These are phyloP conservation scores for Claviceps arundinis DNA, from an alignment of 2,329 filamentous ascomycete genomes.

Conservation along the genomic window DNA sequence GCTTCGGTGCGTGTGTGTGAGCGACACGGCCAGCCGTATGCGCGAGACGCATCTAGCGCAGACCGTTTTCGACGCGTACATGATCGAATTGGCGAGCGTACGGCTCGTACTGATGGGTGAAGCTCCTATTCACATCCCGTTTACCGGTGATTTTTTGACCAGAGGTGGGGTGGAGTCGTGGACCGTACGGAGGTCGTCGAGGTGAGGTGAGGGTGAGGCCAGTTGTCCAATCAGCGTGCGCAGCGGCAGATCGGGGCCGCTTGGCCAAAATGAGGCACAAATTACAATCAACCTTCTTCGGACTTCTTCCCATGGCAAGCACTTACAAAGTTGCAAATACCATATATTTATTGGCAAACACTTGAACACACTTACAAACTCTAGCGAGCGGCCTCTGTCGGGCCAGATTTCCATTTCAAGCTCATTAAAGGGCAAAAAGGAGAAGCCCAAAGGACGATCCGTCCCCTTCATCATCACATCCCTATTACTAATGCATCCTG, in stretches of 20 bases:
- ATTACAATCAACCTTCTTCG: not conserved
- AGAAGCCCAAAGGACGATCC: no score
- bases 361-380: no score
- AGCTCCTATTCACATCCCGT: no score
- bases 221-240: not conserved
- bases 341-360: no score
- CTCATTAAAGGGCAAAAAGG: no score
- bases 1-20: not conserved
- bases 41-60: conserved; percentile 23
- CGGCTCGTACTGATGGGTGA: no score
- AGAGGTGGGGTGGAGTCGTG: not conserved
- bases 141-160: not conserved
- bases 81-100: conserved; percentile 9
- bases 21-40: conserved; percentile 9
- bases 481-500: not conserved
- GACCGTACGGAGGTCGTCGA: no score
- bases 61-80: conserved; percentile 21
- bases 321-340: no score
- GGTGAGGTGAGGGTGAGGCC: not conserved
- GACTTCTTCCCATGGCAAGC: not conserved
- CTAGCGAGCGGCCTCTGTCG: no score
- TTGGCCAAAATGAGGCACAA: not conserved
- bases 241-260: not conserved
- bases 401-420: no score
- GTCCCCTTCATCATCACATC: not conserved